phyloP scores from a whole-genome alignment of 2,329 filamentous ascomycete species.

The Monosporascus sp. region DNA sequence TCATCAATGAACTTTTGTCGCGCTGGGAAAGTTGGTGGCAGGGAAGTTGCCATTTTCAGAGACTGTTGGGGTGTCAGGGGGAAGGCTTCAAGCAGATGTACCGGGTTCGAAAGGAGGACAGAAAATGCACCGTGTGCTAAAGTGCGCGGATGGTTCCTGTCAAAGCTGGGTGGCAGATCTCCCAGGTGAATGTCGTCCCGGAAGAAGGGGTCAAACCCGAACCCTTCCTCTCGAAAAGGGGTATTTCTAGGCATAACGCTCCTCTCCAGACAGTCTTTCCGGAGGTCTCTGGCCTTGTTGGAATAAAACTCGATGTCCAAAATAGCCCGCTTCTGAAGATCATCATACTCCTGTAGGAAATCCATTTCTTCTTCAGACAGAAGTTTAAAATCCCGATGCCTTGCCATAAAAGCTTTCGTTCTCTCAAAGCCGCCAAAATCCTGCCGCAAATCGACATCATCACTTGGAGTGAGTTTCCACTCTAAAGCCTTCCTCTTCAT shows the following conservation, averaged over 20 bases:
- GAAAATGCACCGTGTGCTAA: constrained; percentile 38
- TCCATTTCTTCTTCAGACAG: constrained; percentile 35
- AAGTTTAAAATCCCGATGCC: constrained; percentile 18
- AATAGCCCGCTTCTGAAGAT: constrained; percentile 29
- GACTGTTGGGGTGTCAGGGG: constrained; percentile 38
- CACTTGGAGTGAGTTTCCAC: constrained; percentile 13
- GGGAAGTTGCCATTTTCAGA: constrained; percentile 31
- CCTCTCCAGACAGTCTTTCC: constrained; percentile 34
- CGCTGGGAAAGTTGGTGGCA: constrained; percentile 31
- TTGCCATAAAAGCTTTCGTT: constrained; percentile 29
- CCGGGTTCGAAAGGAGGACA: constrained; percentile 43
- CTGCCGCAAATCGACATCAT: constrained; percentile 17
- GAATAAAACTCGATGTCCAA: constrained; percentile 29
- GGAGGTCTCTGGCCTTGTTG: constrained; percentile 30
- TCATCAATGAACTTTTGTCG: constrained; percentile 32
- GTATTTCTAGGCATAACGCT: constrained; percentile 39
- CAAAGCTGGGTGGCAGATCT: constrained; percentile 14
- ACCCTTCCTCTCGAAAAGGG: constrained; percentile 34
- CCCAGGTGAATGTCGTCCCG: constrained; percentile 40
- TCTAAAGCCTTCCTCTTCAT: constrained; percentile 30
- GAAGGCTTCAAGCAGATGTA: constrained; percentile 34
- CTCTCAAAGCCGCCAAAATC: constrained; percentile 25
- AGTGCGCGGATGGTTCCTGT: constrained; percentile 15
- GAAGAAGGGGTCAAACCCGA: constrained; percentile 32
- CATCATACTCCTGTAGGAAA: constrained; percentile 39